Evolutionary conservation across 768 basidiomycete species (phyloP), one percentile per base, ranked within the genome.

Genomic region (Scleroderma citrinum): DNA sequence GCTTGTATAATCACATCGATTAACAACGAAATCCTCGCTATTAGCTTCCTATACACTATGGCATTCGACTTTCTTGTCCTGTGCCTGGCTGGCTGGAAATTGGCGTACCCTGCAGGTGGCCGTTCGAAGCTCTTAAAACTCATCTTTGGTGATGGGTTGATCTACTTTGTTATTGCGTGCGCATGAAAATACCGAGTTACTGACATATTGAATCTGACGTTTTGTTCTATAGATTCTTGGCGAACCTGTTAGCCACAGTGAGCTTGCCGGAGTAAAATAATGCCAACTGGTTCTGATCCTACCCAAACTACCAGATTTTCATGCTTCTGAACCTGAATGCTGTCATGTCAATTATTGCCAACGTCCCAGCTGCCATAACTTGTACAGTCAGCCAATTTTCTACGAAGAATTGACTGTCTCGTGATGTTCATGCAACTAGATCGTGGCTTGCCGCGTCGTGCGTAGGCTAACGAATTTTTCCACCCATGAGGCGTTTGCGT

Each of bases 1-100:
- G 73, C 79, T 26, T 87, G 85, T 56, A 69, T 69, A 24, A 86
- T 87, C 54, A 76, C 73, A 11, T 66, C 73, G 24, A 85, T 83
- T 6, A 68, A 82, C 57, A 83, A 72, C 63, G 71, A 61, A 42
- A 66, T 84, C 37, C 77, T 88, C 42, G 81, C 83, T 3, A 72
- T 73, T 21, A 78, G 78, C 6, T 87, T 85, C 65, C 83, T 87
- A 55, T 87, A 87, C 58, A 77, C 81, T 42, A 87, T 87, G 85
- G 66, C 68, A 19, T 85, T 86, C 59, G 85, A 87, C 66, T 72
- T 87, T 52, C 59, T 69, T 14, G 82, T 87, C 44, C 64, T 87
- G 26, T 68, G 67, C 40, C 69, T 87, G 44, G 84, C 82, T 21
- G 79, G 74, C 11, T 77, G 69, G 64, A 87, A 87, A 56, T 75